phyloP scores from a whole-genome alignment of 139 green algal species.

The Volvox reticuliferus region DNA sequence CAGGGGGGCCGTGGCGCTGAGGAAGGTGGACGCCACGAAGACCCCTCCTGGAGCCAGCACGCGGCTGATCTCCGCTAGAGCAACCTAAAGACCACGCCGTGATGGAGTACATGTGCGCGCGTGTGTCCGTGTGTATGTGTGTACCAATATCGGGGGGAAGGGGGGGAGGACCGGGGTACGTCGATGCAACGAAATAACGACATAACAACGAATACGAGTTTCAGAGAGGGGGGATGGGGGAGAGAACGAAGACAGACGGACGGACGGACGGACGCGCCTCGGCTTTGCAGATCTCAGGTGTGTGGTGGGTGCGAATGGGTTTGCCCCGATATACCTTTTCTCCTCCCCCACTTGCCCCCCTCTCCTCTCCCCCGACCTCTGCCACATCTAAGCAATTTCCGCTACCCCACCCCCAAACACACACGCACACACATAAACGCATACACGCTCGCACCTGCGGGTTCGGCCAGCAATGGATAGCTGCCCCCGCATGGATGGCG shows the following conservation, averaged over 20 bases:
- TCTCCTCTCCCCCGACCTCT: background rate
- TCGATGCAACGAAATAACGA: background rate
- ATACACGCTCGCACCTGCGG: conserved; percentile 50
- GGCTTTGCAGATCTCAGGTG: no score
- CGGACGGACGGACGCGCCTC: no score
- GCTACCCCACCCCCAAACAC: no score
- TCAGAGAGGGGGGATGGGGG: background rate
- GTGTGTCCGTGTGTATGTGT: no score
- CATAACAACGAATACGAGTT: no score
- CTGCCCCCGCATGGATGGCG: conserved; percentile 94
- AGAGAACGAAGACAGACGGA: background rate
- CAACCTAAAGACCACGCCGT: conserved; percentile 46
- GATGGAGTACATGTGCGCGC: no score
- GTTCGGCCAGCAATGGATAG: conserved; percentile 98
- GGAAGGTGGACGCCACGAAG: conserved; percentile 95
- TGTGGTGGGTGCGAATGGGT: background rate
- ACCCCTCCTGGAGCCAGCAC: conserved; percentile 93
- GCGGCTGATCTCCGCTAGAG: conserved; percentile 90
- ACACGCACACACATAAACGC: no score
- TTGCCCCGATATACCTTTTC: no score
- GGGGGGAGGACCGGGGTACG: background rate
- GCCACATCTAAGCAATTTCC: no score
- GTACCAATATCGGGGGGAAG: no score
- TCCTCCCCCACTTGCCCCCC: background rate
- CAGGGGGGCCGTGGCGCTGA: conserved; percentile 78